Percentiles rank a stretch among this genome's conserved stretches.
phyloP scores from a whole-genome alignment of 345 rosid genomes.

The Carallia pectinifolia region DNA sequence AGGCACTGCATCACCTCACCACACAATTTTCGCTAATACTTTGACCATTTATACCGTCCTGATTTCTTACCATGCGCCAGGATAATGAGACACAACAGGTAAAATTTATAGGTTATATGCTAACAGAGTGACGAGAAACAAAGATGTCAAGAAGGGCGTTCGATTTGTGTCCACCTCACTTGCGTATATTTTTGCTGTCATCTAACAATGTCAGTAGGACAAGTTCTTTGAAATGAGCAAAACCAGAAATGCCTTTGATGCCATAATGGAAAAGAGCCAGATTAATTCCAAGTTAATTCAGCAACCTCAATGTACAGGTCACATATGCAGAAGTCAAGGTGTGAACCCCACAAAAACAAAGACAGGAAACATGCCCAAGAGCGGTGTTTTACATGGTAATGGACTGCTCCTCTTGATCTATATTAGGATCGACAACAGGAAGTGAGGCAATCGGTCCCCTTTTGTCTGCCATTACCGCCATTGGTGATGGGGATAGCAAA shows the following conservation, averaged over 20 bases:
- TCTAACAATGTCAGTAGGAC: background rate
- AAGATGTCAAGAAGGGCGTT: no score
- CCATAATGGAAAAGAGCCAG: background rate
- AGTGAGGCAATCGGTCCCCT: background rate
- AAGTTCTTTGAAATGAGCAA: background rate
- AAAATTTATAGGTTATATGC: no score
- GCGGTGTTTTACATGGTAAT: no score
- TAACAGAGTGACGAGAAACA: no score
- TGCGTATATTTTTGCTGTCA: background rate
- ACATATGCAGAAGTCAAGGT: background rate
- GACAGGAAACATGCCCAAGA: background rate
- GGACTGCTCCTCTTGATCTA: background rate
- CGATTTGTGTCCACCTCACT: no score
- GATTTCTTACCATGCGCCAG: no score
- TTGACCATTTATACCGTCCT: no score
- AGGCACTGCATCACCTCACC: no score
- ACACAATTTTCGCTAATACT: no score
- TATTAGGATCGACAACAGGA: background rate
- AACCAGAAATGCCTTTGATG: background rate
- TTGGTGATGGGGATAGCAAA: conserved; percentile 12
- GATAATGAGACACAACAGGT: no score
- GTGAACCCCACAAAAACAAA: background rate
- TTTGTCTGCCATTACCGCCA: conserved; percentile 9
- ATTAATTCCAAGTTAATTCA: conserved; percentile 3
- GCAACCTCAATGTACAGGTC: background rate